Evolutionary conservation across 495 filamentous ascomycete species (phyloP).

Genomic region (Echria macrotheca): DNA sequence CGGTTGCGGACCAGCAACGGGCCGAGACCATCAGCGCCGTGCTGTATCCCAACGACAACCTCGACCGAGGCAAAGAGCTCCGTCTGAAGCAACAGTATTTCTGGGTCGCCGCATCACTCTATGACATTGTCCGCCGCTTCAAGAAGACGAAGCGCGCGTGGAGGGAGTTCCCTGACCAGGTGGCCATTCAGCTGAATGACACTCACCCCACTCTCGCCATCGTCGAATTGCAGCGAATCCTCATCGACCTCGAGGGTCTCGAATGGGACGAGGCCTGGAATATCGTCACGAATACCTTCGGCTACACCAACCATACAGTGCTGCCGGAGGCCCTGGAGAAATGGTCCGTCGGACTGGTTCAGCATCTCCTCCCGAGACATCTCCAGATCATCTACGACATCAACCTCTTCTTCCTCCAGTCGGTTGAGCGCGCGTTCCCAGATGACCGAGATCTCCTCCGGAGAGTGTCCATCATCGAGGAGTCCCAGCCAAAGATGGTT

Average conservation of each 20-base stretch:
- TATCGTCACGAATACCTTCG: constrained; percentile 67
- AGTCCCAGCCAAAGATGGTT: constrained; percentile 95
- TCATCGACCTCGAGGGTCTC: constrained; percentile 82
- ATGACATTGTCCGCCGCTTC: constrained; percentile 93
- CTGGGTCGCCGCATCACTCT: constrained; percentile 95
- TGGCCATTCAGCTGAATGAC: constrained; percentile 97
- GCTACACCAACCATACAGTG: constrained; percentile 98
- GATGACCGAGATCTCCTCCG: constrained; percentile 78
- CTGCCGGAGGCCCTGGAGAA: constrained; percentile 96
- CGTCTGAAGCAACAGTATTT: constrained; percentile 99
- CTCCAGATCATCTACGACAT: constrained; percentile 98
- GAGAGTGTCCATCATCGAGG: constrained; percentile 92
- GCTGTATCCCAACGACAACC: constrained; percentile 94
- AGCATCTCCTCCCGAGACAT: constrained; percentile 89
- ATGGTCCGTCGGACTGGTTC: constrained; percentile 91
- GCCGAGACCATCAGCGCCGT: constrained; percentile 98
- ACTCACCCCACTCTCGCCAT: constrained; percentile 96
- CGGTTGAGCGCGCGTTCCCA: constrained; percentile 83
- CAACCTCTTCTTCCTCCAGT: constrained; percentile 88
- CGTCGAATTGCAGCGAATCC: constrained; percentile 88
- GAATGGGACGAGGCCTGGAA: constrained; percentile 92
- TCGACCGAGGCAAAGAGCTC: constrained; percentile 94
- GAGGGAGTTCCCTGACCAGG: constrained; percentile 87
- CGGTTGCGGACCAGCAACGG: constrained; percentile 89
- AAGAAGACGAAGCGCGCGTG: constrained; percentile 92